Base-by-base conservation (phyloP, 2,329 filamentous ascomycete species). In the Aspergillus phoenicis region DNA sequence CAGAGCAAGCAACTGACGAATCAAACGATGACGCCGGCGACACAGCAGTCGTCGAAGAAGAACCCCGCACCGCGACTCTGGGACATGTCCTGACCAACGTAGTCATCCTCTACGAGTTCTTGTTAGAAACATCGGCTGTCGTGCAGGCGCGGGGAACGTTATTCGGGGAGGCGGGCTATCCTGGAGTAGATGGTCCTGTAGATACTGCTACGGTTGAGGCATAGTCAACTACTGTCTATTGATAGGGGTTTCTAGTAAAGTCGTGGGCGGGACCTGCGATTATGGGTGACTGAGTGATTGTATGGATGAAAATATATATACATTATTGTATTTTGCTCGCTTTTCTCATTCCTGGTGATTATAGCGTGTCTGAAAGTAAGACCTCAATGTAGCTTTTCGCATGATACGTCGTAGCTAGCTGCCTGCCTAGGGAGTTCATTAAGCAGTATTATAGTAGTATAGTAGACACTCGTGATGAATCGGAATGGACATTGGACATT, bases 1-100 rank as follows among this genome's bases (percentile, higher is more conserved):
- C 26, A 2, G 63, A 49, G 41, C 20, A 45, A 24, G 20, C 41
- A 11, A 22, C 20, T 15, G 61, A 61, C 10, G n/a, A 33, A n/a
- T 36, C 26, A 6, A 28, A 59, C 22, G 45, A 59, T 24, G 51
- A 59, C n/a, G 38, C 52, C 11, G 38, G 24, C 8, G 30, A 60
- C 3, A 66, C 67, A 45, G 63, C 68, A 3, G 61, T 61, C 30
- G 57, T 63, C 8, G 66, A 71, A 8, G 73, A 74, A 51, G 72
- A 71, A 28, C 72, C 77, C 5, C 77, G 75, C 52, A 82, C 81
- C 8, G 88, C 87, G 7, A 91, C 88, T 7, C 85, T 95, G 4
- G 91, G 89, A 43, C 91, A 94, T 72, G 81, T 94, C 10, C 79
- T 95, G 63, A 94, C 91, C 5, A 95, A 94, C 73, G 86, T 90